A percentile compares a stretch with the other conserved stretches of the same genome.
Conservation (phyloP, 2,329 filamentous ascomycete species). For the Eutypa lata region DNA sequence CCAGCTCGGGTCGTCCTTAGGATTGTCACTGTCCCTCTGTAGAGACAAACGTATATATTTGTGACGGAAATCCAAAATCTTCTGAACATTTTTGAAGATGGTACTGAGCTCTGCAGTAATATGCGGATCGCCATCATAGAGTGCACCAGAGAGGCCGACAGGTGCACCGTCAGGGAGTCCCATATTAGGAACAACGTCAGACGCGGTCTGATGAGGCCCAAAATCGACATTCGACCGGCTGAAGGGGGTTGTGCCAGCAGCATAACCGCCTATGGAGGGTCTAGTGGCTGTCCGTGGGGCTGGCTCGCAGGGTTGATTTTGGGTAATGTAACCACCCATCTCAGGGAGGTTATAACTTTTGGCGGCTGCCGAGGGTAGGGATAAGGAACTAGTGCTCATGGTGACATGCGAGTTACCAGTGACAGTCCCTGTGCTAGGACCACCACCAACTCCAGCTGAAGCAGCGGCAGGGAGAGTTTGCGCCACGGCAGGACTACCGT, state of each 20-base stretch:
- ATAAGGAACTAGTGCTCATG: slow-evolving; percentile 23
- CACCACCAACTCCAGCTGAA: slow-evolving; percentile 11
- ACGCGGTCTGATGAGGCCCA: slow-evolving; percentile 9
- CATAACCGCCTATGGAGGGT: slow-evolving; percentile 23
- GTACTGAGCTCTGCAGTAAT: slow-evolving; percentile 79
- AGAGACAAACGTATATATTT: slow-evolving; percentile 86
- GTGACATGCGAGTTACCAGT: slow-evolving; percentile 20
- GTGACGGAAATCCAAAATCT: slow-evolving; percentile 80
- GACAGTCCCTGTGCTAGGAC: slow-evolving; percentile 10
- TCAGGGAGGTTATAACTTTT: slow-evolving; percentile 30
- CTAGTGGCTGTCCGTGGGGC: slow-evolving; percentile 30
- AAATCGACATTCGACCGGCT: slow-evolving; percentile 11
- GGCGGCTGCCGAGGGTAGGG: slow-evolving; percentile 20
- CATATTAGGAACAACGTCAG: slow-evolving; percentile 21
- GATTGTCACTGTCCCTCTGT: slow-evolving; percentile 80
- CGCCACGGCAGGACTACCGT: slow-evolving; percentile 44
- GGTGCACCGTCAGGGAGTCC: slow-evolving; percentile 56
- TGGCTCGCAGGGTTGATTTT: slow-evolving; percentile 15
- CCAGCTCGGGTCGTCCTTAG: slow-evolving; percentile 81
- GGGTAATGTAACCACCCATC: slow-evolving; percentile 20
- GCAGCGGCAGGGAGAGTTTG: not conserved
- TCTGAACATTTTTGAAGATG: slow-evolving; percentile 89
- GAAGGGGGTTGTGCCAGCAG: slow-evolving; percentile 7
- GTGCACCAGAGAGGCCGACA: slow-evolving; percentile 61
- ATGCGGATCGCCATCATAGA: slow-evolving; percentile 70